phyloP scores from a whole-genome alignment of 805 yeast genomes.

The Kluyveromyces wickerhamii region DNA sequence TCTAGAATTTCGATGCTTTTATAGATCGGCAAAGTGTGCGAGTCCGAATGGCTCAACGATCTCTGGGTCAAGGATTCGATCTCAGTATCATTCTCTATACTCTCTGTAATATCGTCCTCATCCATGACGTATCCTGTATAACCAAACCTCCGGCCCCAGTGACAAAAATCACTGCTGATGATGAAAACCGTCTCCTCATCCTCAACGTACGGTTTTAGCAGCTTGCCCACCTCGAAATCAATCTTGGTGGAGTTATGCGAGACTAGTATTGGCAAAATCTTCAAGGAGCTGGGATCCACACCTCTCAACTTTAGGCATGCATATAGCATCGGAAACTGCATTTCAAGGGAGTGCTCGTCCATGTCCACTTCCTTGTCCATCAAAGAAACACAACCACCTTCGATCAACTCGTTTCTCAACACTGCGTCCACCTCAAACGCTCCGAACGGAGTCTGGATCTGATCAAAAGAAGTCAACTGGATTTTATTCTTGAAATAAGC shows the following conservation, averaged over 20 bases:
- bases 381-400: constrained; percentile 6
- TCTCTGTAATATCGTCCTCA: constrained; percentile 19
- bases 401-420: constrained; percentile 31
- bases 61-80: constrained; percentile 24
- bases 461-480: constrained; percentile 42
- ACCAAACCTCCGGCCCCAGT: constrained; percentile 74
- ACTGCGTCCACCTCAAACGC: constrained; percentile 55
- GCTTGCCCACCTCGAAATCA: constrained; percentile 38
- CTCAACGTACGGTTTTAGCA: constrained; percentile 49
- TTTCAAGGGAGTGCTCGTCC: constrained; percentile 88
- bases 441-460: constrained; percentile 81
- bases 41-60: constrained; percentile 15
- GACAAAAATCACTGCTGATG: constrained; percentile 88
- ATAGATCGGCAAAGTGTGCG: constrained; percentile 44
- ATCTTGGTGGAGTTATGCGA: constrained; percentile 47
- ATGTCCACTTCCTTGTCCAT: constrained; percentile 61
- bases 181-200: constrained; percentile 54
- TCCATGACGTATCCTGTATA: constrained; percentile 43
- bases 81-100: constrained; percentile 29
- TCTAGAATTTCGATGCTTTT: constrained; percentile 72
- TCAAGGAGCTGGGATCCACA: constrained; percentile 30
- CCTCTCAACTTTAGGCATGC: constrained; percentile 46
- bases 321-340: constrained; percentile 69
- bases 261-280: constrained; percentile 72
- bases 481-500: constrained; percentile 63